These are phyloP conservation scores for Boletellus deceptivus DNA, from an alignment of 1,284 basidiomycete genomes.

Conservation along the genomic window DNA sequence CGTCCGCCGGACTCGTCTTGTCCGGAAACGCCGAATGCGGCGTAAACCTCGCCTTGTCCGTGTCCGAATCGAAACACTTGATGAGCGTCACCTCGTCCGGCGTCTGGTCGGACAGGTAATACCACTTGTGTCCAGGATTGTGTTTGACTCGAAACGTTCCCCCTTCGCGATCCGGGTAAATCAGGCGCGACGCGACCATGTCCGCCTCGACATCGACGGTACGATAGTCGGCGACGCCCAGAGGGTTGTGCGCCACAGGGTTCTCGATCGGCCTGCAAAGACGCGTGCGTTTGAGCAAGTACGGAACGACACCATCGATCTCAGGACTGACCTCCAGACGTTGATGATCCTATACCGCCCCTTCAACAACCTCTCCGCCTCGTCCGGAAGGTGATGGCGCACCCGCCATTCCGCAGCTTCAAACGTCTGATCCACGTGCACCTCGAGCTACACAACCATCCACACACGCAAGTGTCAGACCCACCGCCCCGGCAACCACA, in stretches of 20 bases:
- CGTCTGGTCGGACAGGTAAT: conserved; percentile 44
- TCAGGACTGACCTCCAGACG: background rate
- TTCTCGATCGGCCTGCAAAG: conserved; percentile 38
- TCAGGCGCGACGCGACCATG: conserved; percentile 34
- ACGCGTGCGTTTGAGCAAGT: too few relatives aligned
- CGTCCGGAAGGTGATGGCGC: background rate
- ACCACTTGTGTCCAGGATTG: conserved; percentile 44
- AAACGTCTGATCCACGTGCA: background rate
- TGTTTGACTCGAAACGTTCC: conserved; percentile 35
- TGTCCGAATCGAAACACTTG: conserved; percentile 45
- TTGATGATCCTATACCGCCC: background rate
- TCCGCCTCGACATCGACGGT: conserved; percentile 36
- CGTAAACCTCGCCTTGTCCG: conserved; percentile 38
- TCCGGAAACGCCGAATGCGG: conserved; percentile 47
- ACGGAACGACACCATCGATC: too few relatives aligned
- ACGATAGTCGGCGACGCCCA: conserved; percentile 47
- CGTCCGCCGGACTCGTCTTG: conserved; percentile 35
- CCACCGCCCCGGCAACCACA: too few relatives aligned
- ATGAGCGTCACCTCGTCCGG: conserved; percentile 48
- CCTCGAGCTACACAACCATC: background rate
- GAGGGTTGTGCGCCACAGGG: conserved; percentile 43
- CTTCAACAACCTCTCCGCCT: background rate
- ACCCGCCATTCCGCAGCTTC: background rate
- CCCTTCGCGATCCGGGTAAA: conserved; percentile 36
- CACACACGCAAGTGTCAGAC: too few relatives aligned